Base-by-base conservation (phyloP, 75 land plant species). In the Chamaecyparis obtusa region DNA sequence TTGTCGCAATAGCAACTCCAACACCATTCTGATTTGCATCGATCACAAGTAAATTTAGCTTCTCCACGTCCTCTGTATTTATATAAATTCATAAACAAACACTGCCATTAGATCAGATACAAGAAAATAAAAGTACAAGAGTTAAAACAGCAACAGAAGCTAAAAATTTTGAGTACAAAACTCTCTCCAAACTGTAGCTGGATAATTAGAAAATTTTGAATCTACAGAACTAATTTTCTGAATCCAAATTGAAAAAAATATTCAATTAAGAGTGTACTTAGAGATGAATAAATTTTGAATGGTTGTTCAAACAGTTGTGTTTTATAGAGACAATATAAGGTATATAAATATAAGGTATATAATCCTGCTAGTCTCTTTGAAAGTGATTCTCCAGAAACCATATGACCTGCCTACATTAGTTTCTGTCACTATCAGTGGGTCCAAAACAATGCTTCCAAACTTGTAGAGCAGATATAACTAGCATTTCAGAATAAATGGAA, bases 261-360 rank as follows among this genome's bases (percentile, higher is more conserved):
- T n/a, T 21, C n/a, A 56, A 3, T 33, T 35, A 32, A 77, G 41
- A 51, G 33, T 89, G 48, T 93, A 96, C 98, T 93, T 21, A 93
- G 86, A 86, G 97, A 97, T 21, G 97, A 56, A 85, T 98, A 98
- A 36, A 98, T 93, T 48, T 88, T 93, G 87, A 93, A 95, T 85
- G 87, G 87, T 3, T 92, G 96, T 81, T 92, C 92, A 84, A 89
- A 94, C 55, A 93, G 92, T 81, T 98, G 99, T 83, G 96, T 95
- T 89, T 95, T 95, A 86, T 98, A 95, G 35, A 98, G 93, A 88
- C 94, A 94, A 89, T 98, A 97, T 33, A 98, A n/a, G n/a, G n/a
- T n/a, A n/a, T n/a, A n/a, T n/a, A n/a, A n/a, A n/a, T n/a, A n/a
- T n/a, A n/a, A 92, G 87, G 96, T 93, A 87, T 94, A 98, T 21